Evolutionary conservation across 2,329 filamentous ascomycete genomes (phyloP), one percentile per base, ranked within the genome.

Genomic region (Graphilbum sp.): DNA sequence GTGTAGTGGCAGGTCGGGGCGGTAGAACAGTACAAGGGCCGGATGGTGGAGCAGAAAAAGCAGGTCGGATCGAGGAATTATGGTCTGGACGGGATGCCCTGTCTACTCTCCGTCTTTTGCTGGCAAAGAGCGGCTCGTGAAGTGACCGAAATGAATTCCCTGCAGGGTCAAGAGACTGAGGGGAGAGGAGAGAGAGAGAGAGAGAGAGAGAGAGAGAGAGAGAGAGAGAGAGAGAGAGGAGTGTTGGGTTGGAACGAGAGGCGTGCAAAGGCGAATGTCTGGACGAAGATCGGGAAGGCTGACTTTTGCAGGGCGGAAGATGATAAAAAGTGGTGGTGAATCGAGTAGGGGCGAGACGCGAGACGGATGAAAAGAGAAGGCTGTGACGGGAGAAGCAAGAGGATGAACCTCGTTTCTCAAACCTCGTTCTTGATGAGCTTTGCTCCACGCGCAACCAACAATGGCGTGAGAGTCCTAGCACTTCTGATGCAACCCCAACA

Each of bases 1-100:
- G 79, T 87, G 81, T 64, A 72, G 67, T 69, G 68, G 60, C 58
- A 62, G 56, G 56, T 60, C 58, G 59, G 60, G 45, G 34, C 30
- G 38, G 39, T 31, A 39, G 27, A 18, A 38, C 4, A 32, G 30
- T 18, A 32, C 17, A 32, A 17, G 30, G 16, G 30, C 17, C 30
- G 30, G 24, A 31, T 23, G 25, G 32, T 30, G 23, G n/a, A n/a
- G n/a, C n/a, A n/a, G n/a, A 25, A 9, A 15, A n/a, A 29, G 13
- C 6, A 15, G 27, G 13, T 29, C 32, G 32, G 19, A 34, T 34
- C 12, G 19, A 12, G 17, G 7, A 12, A 21, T 20, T 13, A 9
- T 39, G 18, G 20, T 25, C 20, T 18, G 29, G 29, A 29, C 33
- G 27, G 30, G 24, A 24, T 18, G 5, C 24, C 27, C 25, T 30